phyloP scores from a whole-genome alignment of 768 basidiomycete species.

The Boletus pseudo-olivaceus region DNA sequence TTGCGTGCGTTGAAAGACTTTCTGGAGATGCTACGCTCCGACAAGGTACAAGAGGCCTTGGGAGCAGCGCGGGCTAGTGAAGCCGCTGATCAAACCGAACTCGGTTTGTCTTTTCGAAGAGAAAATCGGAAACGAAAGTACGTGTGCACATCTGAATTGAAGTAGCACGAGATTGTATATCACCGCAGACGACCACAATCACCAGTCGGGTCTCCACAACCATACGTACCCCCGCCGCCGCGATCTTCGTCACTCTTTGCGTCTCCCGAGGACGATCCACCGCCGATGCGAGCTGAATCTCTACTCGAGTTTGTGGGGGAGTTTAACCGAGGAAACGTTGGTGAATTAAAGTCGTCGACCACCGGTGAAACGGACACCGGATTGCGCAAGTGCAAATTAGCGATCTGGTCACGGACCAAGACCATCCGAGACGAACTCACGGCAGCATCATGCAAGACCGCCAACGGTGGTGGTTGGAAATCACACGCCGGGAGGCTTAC shows the following conservation, averaged over 20 bases:
- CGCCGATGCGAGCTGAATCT: conserved; percentile 41
- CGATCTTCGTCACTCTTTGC: conserved; percentile 41
- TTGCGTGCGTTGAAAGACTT: conserved; percentile 49
- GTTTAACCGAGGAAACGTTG: conserved; percentile 42
- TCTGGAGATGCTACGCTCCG: conserved; percentile 45
- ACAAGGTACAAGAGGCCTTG: conserved; percentile 57
- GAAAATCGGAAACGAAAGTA: conserved; percentile 58
- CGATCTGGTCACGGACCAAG: conserved; percentile 49
- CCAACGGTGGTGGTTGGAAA: conserved; percentile 3
- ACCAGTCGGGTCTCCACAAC: conserved; percentile 57
- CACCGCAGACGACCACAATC: conserved; percentile 46
- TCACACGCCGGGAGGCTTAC: conserved; percentile 13
- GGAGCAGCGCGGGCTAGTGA: conserved; percentile 53
- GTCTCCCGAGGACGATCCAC: conserved; percentile 32
- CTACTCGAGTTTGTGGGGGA: conserved; percentile 54
- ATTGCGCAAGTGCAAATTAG: conserved; percentile 38
- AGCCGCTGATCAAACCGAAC: conserved; percentile 45
- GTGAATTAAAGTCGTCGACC: conserved; percentile 8
- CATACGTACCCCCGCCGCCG: conserved; percentile 46
- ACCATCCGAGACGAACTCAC: conserved; percentile 10
- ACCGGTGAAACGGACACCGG: background rate
- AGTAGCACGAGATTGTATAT: background rate
- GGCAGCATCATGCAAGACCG: background rate
- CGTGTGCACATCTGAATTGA: conserved; percentile 14
- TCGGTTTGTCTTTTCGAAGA: conserved; percentile 44